These are phyloP conservation scores for Bothriochloa decipiens DNA, from an alignment of 176 grass and related monocot genomes.

Conservation along the genomic window DNA sequence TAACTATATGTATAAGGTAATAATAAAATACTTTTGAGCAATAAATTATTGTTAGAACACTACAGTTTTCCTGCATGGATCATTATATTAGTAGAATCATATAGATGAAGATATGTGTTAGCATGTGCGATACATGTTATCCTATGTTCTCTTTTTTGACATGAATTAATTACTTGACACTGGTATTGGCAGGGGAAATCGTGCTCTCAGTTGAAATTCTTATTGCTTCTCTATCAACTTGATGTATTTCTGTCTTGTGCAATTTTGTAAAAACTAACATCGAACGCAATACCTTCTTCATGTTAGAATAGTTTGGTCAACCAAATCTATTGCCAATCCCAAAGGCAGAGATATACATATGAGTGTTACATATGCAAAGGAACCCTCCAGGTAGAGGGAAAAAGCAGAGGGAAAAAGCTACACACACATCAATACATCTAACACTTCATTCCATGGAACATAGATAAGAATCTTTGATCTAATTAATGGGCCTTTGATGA, in stretches of 20 bases:
- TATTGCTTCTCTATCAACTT: not conserved
- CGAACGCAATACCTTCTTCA: not conserved
- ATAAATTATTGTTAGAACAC: not conserved
- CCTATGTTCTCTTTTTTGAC: no score
- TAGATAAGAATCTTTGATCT: slow-evolving; percentile 6
- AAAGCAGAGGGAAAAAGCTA: no score
- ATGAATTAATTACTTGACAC: not conserved
- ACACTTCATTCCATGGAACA: slow-evolving; percentile 14
- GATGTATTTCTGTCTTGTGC: not conserved
- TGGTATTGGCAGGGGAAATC: not conserved
- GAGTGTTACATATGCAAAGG: no score
- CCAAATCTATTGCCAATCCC: no score
- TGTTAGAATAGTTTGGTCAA: no score
- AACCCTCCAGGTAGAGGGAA: no score
- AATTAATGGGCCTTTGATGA: slow-evolving; percentile 3
- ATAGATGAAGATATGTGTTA: not conserved
- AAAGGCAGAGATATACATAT: no score
- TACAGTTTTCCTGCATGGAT: not conserved
- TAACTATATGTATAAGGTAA: not conserved
- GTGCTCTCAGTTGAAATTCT: not conserved
- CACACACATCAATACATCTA: no score
- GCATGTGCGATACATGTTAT: not conserved
- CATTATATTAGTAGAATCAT: not conserved
- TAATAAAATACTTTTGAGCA: not conserved
- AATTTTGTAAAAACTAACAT: not conserved